Conservation (phyloP, 495 filamentous ascomycete genomes). For the Hypoxylon lienhwacheense region DNA sequence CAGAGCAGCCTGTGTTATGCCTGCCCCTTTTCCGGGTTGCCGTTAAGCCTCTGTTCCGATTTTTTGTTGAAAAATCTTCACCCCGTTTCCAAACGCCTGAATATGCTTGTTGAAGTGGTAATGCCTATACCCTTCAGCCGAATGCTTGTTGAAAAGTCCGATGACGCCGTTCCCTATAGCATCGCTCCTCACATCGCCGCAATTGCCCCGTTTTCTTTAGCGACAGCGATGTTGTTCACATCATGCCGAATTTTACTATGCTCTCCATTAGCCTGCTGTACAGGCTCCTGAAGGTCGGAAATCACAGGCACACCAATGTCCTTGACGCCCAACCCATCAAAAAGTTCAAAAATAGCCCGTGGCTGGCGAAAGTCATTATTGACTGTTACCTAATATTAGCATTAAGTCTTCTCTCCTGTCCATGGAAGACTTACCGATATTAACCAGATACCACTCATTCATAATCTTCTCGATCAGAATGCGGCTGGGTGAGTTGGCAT, state of each 20-base stretch:
- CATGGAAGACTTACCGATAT: constrained; percentile 73
- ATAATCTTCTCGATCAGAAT: constrained; percentile 79
- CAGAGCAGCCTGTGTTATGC: constrained; percentile 31
- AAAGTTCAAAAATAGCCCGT: constrained; percentile 76
- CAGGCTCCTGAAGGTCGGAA: not conserved
- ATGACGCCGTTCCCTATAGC: constrained; percentile 35
- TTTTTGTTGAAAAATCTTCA: constrained; percentile 42
- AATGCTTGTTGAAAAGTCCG: constrained; percentile 44
- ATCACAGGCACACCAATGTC: constrained; percentile 57
- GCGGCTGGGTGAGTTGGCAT: constrained; percentile 75
- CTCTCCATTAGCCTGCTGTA: not conserved
- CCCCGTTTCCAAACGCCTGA: constrained; percentile 39
- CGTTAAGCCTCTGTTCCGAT: constrained; percentile 34
- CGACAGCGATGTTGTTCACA: constrained; percentile 12
- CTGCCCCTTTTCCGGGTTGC: constrained; percentile 30
- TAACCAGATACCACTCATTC: constrained; percentile 89
- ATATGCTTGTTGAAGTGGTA: constrained; percentile 42
- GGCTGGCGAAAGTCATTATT: constrained; percentile 93
- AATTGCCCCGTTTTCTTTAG: constrained; percentile 13
- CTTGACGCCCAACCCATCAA: constrained; percentile 73
- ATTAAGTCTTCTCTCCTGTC: not conserved
- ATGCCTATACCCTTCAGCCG: constrained; percentile 31
- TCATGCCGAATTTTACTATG: constrained; percentile 30
- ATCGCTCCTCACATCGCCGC: constrained; percentile 11
- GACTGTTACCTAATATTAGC: constrained; percentile 55